Percentiles rank a stretch among this genome's conserved stretches.
Conservation (phyloP, 257 asterid genomes). For the Mitragyna speciosa region DNA sequence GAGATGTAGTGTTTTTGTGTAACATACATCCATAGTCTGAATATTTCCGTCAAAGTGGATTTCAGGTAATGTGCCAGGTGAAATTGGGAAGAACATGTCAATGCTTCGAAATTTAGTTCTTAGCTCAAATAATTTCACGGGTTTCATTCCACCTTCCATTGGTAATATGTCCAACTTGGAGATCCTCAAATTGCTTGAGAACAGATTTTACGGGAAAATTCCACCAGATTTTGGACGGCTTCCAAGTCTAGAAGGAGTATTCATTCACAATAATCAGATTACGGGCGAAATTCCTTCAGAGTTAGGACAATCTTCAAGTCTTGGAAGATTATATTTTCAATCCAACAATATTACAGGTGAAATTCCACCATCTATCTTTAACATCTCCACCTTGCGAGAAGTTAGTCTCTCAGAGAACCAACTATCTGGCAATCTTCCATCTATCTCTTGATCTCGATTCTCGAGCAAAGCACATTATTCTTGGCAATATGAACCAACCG, state of each 20-base stretch:
- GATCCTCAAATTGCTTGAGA: neutral
- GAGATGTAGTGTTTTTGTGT: too few species aligned
- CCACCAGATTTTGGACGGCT: conserved; percentile 2
- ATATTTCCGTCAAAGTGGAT: neutral
- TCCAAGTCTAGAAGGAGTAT: neutral
- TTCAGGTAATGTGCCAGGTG: conserved; percentile 3
- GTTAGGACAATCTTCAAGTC: conserved; percentile 6
- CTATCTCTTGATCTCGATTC: neutral
- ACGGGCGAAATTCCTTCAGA: neutral
- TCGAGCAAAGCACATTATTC: too few species aligned
- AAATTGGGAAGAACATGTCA: conserved; percentile 5
- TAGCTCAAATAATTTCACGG: neutral
- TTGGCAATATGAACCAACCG: too few species aligned
- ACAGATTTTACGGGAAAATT: conserved; percentile 2
- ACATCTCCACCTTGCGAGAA: neutral
- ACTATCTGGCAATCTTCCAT: neutral
- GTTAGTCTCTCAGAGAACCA: neutral
- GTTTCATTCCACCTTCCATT: conserved; percentile 1
- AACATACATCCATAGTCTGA: neutral
- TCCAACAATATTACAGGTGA: neutral
- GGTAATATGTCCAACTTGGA: neutral
- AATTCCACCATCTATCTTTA: neutral
- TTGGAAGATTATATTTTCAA: neutral
- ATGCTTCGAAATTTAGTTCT: neutral
- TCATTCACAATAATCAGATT: neutral